Evolutionary conservation across 2,329 filamentous ascomycete species (phyloP).

Genomic region (Fusarium verrucosum): DNA sequence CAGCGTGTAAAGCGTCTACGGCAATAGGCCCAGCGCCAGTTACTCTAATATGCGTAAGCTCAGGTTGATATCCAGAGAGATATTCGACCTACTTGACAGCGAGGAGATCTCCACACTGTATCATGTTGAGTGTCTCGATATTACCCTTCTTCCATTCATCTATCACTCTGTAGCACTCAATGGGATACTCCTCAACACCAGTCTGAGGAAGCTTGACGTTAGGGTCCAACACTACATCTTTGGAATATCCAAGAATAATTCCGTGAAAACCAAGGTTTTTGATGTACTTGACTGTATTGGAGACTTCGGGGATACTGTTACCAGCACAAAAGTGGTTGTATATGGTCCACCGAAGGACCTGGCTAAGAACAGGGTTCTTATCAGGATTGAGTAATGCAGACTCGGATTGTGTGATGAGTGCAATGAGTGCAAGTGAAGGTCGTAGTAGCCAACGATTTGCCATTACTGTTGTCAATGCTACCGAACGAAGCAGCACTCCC

Average conservation of each 20-base stretch:
- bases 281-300: slow-evolving; percentile 55
- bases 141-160: slow-evolving; percentile 63
- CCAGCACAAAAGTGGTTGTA: slow-evolving; percentile 68
- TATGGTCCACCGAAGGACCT: slow-evolving; percentile 55
- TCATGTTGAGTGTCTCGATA: slow-evolving; percentile 61
- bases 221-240: slow-evolving; percentile 55
- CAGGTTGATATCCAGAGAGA: accelerated
- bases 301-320: slow-evolving; percentile 58
- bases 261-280: slow-evolving; percentile 61
- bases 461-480: slow-evolving; percentile 44
- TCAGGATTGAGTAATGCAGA: slow-evolving; percentile 56
- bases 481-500: slow-evolving; percentile 40
- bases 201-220: slow-evolving; percentile 25
- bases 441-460: slow-evolving; percentile 36
- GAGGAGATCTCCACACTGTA: slow-evolving; percentile 63
- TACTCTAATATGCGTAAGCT: slow-evolving; percentile 42
- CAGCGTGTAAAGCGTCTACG: slow-evolving; percentile 49
- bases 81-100: slow-evolving; percentile 62
- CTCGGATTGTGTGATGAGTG: slow-evolving; percentile 43
- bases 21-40: slow-evolving; percentile 55
- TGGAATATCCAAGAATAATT: slow-evolving; percentile 63
- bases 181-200: slow-evolving; percentile 14
- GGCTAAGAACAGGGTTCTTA: slow-evolving; percentile 50
- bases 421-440: slow-evolving; percentile 41
- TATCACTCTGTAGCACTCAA: slow-evolving; percentile 39